Evolutionary conservation across 2,329 filamentous ascomycete genomes (phyloP), one percentile per base, ranked within the genome.

Genomic region (Fusarium poae): DNA sequence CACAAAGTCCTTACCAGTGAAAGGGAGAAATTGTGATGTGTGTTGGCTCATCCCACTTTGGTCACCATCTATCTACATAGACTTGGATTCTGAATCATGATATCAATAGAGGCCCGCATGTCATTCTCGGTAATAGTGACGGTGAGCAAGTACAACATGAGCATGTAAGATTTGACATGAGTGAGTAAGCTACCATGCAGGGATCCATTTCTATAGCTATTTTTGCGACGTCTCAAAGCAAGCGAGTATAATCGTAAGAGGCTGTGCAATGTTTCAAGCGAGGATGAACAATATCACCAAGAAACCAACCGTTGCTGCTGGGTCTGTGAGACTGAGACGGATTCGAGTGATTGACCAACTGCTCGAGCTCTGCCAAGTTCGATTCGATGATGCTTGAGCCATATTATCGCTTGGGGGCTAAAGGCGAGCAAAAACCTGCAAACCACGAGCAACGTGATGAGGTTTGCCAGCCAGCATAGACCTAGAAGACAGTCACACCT

Each of bases 391-490:
- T 45, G 51, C 46, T 52, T 56, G 48, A 60, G 49, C 56, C 30
- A 51, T 32, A 39, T 43, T 50, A 21, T 44, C 32, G 9, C 21
- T 56, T 54, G 66, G 62, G 57, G 62, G 65, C 57, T 39, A 52
- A 54, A 54, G 44, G 45, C 25, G 62, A 60, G 48, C 44, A 53
- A 58, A 59, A 57, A 35, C 48, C 59, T 62, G 65, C 62, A 61
- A 55, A 57, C 51, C 52, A 65, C 44, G 68, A 44, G 55, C 61
- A 65, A 53, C 48, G 57, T 60, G 57, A 61, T 67, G 67, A 53
- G 63, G 68, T 67, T 51, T 68, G 57, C 67, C 56, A 52, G 70
- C 64, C 49, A 54, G 70, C 64, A 74, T 72, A 49, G 70, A 62
- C 70, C 68, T 63, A 27, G 55, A 65, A 63, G 49, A 65, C 40